Evolutionary conservation across 371 early-diverging fungal species (phyloP).

Genomic region (Rhizopus sp.): DNA sequence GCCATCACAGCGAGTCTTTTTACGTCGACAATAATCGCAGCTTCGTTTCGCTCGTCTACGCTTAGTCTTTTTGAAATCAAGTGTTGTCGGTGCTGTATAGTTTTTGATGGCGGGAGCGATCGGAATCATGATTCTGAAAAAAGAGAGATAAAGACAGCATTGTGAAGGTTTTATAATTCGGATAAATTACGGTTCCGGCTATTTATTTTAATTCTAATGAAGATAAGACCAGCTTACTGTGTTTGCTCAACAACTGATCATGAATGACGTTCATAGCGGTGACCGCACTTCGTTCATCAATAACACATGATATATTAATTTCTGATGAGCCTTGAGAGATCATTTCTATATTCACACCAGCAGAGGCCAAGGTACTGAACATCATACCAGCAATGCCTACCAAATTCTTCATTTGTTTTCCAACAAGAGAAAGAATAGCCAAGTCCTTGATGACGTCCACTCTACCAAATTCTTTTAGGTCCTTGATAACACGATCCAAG

Average conservation of each 20-base stretch:
- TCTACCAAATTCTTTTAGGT: slow-evolving; percentile 71
- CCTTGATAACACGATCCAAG: slow-evolving; percentile 68
- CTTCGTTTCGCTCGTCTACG: slow-evolving; percentile 28
- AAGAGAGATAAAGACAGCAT: neutral
- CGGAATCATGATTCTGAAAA: slow-evolving; percentile 16
- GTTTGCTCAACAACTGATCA: slow-evolving; percentile 57
- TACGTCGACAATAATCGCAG: slow-evolving; percentile 28
- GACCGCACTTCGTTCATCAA: slow-evolving; percentile 70
- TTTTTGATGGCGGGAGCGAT: slow-evolving; percentile 19
- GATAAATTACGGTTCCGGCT: too few relatives aligned
- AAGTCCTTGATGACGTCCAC: slow-evolving; percentile 80
- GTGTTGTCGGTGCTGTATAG: neutral
- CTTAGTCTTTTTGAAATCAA: slow-evolving; percentile 12
- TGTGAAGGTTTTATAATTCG: neutral
- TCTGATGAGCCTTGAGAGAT: slow-evolving; percentile 97
- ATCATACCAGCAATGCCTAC: slow-evolving; percentile 94
- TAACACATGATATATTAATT: slow-evolving; percentile 97
- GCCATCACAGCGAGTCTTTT: slow-evolving; percentile 32
- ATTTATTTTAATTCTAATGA: slow-evolving; percentile 7
- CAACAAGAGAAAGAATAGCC: slow-evolving; percentile 96
- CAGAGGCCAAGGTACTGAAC: slow-evolving; percentile 89
- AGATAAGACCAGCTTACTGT: slow-evolving; percentile 27
- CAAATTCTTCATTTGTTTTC: slow-evolving; percentile 94
- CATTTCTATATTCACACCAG: slow-evolving; percentile 97
- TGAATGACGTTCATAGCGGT: slow-evolving; percentile 90